phyloP scores from a whole-genome alignment of 805 yeast genomes.

The Barnettozyma pratensis region DNA sequence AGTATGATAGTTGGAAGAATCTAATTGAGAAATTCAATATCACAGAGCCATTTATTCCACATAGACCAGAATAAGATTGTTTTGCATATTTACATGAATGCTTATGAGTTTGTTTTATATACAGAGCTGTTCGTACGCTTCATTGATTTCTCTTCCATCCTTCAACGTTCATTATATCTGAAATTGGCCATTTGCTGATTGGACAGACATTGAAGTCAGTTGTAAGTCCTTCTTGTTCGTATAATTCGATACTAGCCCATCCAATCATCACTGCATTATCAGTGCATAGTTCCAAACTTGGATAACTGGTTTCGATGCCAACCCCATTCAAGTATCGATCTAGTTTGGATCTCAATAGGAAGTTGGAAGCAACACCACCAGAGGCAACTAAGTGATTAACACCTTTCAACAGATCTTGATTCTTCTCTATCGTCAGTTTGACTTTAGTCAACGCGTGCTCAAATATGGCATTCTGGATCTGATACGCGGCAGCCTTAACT shows the following conservation, averaged over 20 bases:
- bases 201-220: conserved; percentile 59
- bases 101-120: background rate
- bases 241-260: conserved; percentile 90
- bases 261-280: conserved; percentile 98
- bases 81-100: background rate
- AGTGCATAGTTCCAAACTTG: conserved; percentile 71
- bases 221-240: conserved; percentile 39
- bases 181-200: conserved; percentile 77
- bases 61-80: conserved; percentile 22
- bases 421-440: conserved; percentile 39
- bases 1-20: conserved; percentile 58
- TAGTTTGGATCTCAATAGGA: conserved; percentile 45
- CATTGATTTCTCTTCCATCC: conserved; percentile 39
- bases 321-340: conserved; percentile 29
- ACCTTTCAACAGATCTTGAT: conserved; percentile 36
- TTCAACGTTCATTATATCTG: conserved; percentile 41
- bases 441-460: conserved; percentile 67
- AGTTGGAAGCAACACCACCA: conserved; percentile 92
- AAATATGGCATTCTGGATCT: conserved; percentile 62
- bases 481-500: conserved; percentile 46
- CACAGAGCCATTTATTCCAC: conserved; percentile 46
- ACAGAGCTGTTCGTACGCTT: background rate
- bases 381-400: conserved; percentile 67
- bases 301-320: conserved; percentile 50
- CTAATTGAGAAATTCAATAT: conserved; percentile 53